Base-by-base conservation (phyloP, 495 filamentous ascomycete genomes). In the Lichenothelia convexa region DNA sequence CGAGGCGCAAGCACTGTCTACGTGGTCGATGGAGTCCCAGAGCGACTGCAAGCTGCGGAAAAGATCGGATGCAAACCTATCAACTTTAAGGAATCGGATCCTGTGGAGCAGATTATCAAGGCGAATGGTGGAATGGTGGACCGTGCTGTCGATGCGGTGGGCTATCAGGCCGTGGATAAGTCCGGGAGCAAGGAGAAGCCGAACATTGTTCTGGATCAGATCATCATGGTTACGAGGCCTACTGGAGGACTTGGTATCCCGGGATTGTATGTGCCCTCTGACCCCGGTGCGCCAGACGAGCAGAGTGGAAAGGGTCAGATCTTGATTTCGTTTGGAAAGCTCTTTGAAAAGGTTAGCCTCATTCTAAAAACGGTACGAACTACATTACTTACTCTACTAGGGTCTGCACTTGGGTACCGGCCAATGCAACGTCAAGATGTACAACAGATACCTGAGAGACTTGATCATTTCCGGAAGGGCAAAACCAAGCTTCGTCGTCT, bases 341-440 rank as follows among this genome's bases (percentile, higher is more conserved):
- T 72, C 8, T 73, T 71, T 42, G 70, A 73, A 47, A 74, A 73
- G 60, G 68, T 65, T 41, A 17, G 40, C 38, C 8, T n/a, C n/a
- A n/a, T n/a, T n/a, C 9, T 29, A 2, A 9, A 21, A 4, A 20
- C 21, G 16, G 27, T 32, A 5, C 4, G 24, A 29, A 13, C 15
- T 13, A 1, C 24, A 2, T 29, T 2, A 5, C 29, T 21, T 12
- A 2, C 11, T 18, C 8, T 4, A 7, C 33, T 32, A 68, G 63
- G 55, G 65, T 35, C 51, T 68, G 3, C 54, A 54, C 0, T 44
- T 71, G 6, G 58, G 58, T 7, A 70, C 65, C 18, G 65, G 67
- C 16, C 68, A 73, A 45, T 71, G 67, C 51, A 73, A 75, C 41
- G 67, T 75, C 16, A 73, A 71, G 40, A 54, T 60, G 2, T 33